A percentile compares a stretch with the other conserved stretches of the same genome.
Evolutionary conservation across 208 protist species (phyloP).

Genomic region (Leishmania guyanensis): DNA sequence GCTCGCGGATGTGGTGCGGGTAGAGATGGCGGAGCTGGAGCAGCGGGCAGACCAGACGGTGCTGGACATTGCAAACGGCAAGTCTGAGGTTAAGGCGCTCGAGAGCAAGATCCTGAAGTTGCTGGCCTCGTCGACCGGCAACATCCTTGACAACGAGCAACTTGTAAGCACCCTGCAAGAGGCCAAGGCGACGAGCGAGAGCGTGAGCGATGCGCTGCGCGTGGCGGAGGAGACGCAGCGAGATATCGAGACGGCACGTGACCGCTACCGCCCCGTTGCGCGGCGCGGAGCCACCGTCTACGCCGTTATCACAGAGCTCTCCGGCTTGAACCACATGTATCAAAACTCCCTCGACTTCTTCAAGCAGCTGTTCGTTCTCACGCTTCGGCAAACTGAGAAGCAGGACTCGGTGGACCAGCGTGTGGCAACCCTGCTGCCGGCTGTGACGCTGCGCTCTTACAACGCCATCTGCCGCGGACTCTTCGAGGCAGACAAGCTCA

Average conservation of each 20-base stretch:
- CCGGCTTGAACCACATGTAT: slow-evolving; percentile 94
- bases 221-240: slow-evolving; percentile 94
- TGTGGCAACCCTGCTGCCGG: slow-evolving; percentile 82
- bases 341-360: slow-evolving; percentile 94
- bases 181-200: slow-evolving; percentile 91
- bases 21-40: slow-evolving; percentile 93
- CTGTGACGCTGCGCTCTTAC: slow-evolving; percentile 90
- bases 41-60: slow-evolving; percentile 92
- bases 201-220: slow-evolving; percentile 88
- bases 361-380: slow-evolving; percentile 90
- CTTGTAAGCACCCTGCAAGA: slow-evolving; percentile 95
- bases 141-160: slow-evolving; percentile 96
- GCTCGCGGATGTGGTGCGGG: slow-evolving; percentile 91
- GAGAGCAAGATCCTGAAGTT: slow-evolving; percentile 95
- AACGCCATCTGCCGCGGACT: slow-evolving; percentile 94
- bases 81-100: slow-evolving; percentile 94
- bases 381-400: slow-evolving; percentile 90
- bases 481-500: slow-evolving; percentile 96
- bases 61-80: slow-evolving; percentile 94
- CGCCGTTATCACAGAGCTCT: slow-evolving; percentile 93
- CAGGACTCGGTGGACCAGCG: slow-evolving; percentile 70
- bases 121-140: slow-evolving; percentile 91
- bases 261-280: slow-evolving; percentile 93
- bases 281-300: slow-evolving; percentile 95
- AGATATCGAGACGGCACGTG: slow-evolving; percentile 93